Evolutionary conservation across 129 eudicot species (phyloP).

Genomic region (Glebionis coronaria): DNA sequence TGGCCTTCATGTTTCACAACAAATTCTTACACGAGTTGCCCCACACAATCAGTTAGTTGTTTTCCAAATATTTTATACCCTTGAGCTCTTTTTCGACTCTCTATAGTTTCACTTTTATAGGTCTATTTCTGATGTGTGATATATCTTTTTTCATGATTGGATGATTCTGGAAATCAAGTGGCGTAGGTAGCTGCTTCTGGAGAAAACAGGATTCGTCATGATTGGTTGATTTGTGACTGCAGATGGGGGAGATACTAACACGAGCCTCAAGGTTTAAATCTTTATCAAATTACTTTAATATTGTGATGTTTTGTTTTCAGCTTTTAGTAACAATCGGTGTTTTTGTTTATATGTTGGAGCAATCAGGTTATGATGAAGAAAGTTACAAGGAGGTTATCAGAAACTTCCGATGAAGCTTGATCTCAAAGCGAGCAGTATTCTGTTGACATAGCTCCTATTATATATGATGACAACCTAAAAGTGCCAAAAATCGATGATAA

Average conservation of each 20-base stretch:
- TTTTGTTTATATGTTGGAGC: conserved; percentile 36
- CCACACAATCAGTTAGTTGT: too few relatives aligned
- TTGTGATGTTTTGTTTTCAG: background rate
- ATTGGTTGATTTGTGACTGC: conserved; percentile 90
- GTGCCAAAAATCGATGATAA: conserved; percentile 79
- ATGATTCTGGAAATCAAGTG: too few relatives aligned
- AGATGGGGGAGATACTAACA: conserved; percentile 70
- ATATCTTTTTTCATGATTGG: too few relatives aligned
- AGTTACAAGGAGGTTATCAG: conserved; percentile 73
- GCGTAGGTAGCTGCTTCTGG: conserved; percentile 98
- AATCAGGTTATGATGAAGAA: conserved; percentile 97
- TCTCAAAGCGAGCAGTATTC: conserved; percentile 69
- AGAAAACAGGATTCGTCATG: conserved; percentile 93
- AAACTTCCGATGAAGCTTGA: conserved; percentile 93
- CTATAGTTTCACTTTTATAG: too few relatives aligned
- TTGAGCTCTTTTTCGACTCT: too few relatives aligned
- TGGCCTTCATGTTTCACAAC: too few relatives aligned
- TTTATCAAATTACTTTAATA: background rate
- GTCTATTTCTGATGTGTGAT: too few relatives aligned
- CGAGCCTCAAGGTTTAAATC: conserved; percentile 76
- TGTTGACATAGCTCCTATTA: conserved; percentile 81
- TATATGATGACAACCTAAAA: conserved; percentile 74
- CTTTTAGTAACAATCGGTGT: background rate
- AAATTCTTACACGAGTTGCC: too few relatives aligned
- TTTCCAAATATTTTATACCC: too few relatives aligned